Base-by-base conservation (phyloP, 192 early-diverging fungal genomes). In the Spizellomyces punctatus region DNA sequence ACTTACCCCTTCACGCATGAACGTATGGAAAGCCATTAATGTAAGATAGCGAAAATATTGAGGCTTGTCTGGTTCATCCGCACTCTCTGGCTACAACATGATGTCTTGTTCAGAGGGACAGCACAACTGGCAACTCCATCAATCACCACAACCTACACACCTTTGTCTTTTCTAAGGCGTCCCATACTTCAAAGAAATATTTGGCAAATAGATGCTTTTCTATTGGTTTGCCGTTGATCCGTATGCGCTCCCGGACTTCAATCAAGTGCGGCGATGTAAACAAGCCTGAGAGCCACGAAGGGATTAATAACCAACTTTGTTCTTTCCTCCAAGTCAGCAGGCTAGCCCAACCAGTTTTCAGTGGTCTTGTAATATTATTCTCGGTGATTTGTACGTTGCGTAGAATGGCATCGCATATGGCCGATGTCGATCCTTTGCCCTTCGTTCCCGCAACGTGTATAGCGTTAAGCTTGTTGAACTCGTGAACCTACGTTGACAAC, bases 191-290 rank as follows among this genome's bases (percentile, higher is more conserved):
- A 77, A 93, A 92, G 72, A 95, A 96, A 80, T 97, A 93, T 76
- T 92, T 88, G 10, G 90, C 85, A 79, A 95, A 96, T 14, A 77
- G n/a, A 0, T 88, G 83, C 56, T 89, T 82, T 7, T 84, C 83
- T 6, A 99, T 79, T 10, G 95, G 93, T 22, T 69, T 71, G 0
- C 97, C 97, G 74, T 98, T 85, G 75, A 99, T 95, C 56, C 93
- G 85, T 71, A 99, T 96, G 22, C 97, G 86, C 72, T 99, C 97
- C 58, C 96, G 90, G 6, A 92, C 95, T 59, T 95, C 86, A 59
- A 93, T 84, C 58, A 99, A 78, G 73, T 99, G 97, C 8, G 97
- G 97, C 5, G 94, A 96, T 16, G 95, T 95, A 74, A 88, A 99
- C 48, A 96, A 78, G 27, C 97, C 96, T 74, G 67, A 14, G 43